Conservation (phyloP, 305 asterid genomes). For the Stenogyne calaminthoides region DNA sequence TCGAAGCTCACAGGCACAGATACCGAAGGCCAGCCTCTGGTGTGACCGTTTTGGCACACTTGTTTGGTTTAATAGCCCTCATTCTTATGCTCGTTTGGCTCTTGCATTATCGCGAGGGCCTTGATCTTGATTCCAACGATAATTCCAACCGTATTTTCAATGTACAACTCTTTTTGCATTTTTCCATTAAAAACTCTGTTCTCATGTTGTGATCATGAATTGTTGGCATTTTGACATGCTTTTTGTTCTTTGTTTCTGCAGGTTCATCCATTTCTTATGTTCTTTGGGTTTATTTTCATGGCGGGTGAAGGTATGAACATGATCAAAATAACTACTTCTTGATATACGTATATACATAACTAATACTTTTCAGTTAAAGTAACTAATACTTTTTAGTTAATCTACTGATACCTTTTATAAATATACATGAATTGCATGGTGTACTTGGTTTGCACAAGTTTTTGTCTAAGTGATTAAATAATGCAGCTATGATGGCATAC, state of each 20-base stretch:
- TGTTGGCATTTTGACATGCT: background rate
- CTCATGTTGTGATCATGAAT: background rate
- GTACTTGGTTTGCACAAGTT: too few species aligned
- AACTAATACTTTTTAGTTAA: too few species aligned
- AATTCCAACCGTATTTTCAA: constrained; percentile 55
- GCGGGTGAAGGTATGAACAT: constrained; percentile 64
- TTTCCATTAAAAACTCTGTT: background rate
- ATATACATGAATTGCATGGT: background rate
- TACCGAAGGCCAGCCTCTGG: constrained; percentile 46
- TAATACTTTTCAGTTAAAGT: background rate
- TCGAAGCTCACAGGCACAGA: constrained; percentile 29
- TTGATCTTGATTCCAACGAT: constrained; percentile 55
- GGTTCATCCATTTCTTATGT: constrained; percentile 94
- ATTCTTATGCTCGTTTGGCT: constrained; percentile 78
- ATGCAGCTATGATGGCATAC: constrained; percentile 85
- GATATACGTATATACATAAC: too few species aligned
- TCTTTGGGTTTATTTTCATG: constrained; percentile 72
- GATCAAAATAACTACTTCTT: too few species aligned
- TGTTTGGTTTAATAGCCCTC: constrained; percentile 53
- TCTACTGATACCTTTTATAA: too few species aligned
- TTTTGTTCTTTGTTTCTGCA: constrained; percentile 27
- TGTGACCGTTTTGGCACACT: constrained; percentile 56
- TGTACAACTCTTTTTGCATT: constrained; percentile 30
- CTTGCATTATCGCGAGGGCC: constrained; percentile 75
- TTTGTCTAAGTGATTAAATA: background rate